Evolutionary conservation across 352 stramenopile genomes (phyloP).

Genomic region (Thalassiosira hispida): DNA sequence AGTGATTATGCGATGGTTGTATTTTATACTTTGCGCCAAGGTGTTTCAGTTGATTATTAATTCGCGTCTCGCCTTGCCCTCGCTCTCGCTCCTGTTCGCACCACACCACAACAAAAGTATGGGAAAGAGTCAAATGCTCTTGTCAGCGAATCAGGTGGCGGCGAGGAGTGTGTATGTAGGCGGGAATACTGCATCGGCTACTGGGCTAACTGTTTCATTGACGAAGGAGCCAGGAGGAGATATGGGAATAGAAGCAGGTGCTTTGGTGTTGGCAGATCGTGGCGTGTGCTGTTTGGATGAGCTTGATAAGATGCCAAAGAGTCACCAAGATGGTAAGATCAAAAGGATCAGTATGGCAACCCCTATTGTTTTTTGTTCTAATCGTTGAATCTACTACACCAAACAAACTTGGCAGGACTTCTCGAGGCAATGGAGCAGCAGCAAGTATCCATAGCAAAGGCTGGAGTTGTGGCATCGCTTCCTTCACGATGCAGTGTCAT

Average conservation of each 20-base stretch:
- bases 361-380: not conserved
- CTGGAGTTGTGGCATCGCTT: slow-evolving; percentile 94
- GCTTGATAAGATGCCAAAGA: slow-evolving; percentile 96
- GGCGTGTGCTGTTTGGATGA: slow-evolving; percentile 98
- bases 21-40: slow-evolving; percentile 1
- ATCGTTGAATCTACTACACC: slow-evolving; percentile 1
- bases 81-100: too few relatives aligned
- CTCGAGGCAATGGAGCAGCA: slow-evolving; percentile 99
- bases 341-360: slow-evolving; percentile 18
- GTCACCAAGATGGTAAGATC: slow-evolving; percentile 79
- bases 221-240: slow-evolving; percentile 92
- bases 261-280: slow-evolving; percentile 93
- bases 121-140: slow-evolving; percentile 95
- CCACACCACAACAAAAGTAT: too few relatives aligned
- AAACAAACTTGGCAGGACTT: slow-evolving; percentile 64
- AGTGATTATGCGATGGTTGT: slow-evolving; percentile 30
- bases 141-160: slow-evolving; percentile 90
- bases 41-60: too few relatives aligned
- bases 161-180: slow-evolving; percentile 96
- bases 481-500: slow-evolving; percentile 94
- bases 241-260: slow-evolving; percentile 91
- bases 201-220: slow-evolving; percentile 95
- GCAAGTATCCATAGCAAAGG: slow-evolving; percentile 91
- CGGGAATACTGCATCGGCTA: slow-evolving; percentile 95
- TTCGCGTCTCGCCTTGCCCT: too few relatives aligned